Evolutionary conservation across 352 stramenopile genomes (phyloP), one percentile per base, ranked within the genome.

Genomic region (Hyaloperonospora brassicae): DNA sequence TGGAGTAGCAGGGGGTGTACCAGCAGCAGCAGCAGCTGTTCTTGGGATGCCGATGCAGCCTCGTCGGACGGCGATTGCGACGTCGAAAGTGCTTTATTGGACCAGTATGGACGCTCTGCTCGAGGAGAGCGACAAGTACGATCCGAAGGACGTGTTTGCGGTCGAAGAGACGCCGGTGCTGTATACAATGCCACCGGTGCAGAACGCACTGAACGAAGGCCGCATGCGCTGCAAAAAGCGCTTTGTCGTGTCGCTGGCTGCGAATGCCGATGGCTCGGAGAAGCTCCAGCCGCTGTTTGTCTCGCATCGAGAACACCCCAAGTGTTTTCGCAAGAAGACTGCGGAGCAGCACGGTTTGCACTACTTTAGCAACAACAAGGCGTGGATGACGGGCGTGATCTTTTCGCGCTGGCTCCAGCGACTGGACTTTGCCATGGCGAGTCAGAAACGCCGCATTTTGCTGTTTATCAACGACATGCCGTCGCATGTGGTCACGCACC

Each of bases 281-380:
- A 89, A 86, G 58, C 62, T 93, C 8, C 78, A 87, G 62, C 82
- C 82, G 13, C 54, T 93, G 7, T 90, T 88, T 52, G 75, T 93
- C 12, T 87, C 77, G n/a, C 79, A 93, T 48, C 69, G 84, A 35
- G 76, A 88, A 41, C 68, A 84, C 38, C 82, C 82, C 2, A 79
- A 87, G 46, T 89, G 79, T 56, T 93, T 89, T 58, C 64, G 68
- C 2, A 87, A 84, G 40, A 88, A 89, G 34, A 73, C 64, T n/a
- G 73, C 82, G 0, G 79, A 89, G 56, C 74, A 90, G 64, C 74
- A 89, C 49, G 76, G 72, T 13, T 62, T 93, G 27, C 79, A 90
- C 59, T 93, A 93, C 69, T 87, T 87, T 52, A 84, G 62, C 65
- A 93, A 93, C 64, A 70, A 70, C 58, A 89, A 88, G 54, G 79